Evolutionary conservation across 2,329 filamentous ascomycete genomes (phyloP), one percentile per base, ranked within the genome.

Genomic region (Fusarium metavorans): DNA sequence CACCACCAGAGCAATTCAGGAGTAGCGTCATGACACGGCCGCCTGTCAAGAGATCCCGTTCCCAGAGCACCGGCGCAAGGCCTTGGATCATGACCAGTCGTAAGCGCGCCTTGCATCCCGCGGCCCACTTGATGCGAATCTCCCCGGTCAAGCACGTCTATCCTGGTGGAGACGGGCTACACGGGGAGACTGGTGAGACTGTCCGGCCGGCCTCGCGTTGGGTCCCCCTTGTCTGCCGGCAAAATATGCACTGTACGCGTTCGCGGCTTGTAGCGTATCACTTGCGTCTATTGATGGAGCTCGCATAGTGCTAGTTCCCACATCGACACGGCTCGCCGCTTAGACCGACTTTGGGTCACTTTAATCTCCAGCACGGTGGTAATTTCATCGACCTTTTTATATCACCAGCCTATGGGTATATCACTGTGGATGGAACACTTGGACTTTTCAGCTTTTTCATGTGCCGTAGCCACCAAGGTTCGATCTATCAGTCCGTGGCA

Each of bases 1-100:
- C 58, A 68, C 43, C 43, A 25, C 76, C 76, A 79, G 65, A 64
- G 72, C 70, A 66, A 58, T 78, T 78, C 73, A 65, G 67, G 77
- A 62, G 72, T 77, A 80, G 77, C 75, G 78, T 74, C 72, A 74
- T 71, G 72, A 65, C 68, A 69, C 60, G 60, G 66, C 67, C 60
- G 72, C 75, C 74, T 77, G 79, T 80, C 78, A 80, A 76, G 70
- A 73, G 77, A 78, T 80, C 76, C 79, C 73, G 75, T 77, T 77
- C 74, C 79, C 79, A 81, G 76, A 76, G 70, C 75, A 79, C 79
- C 77, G 78, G 79, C 72, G 73, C 79, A 75, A 66, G 64, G 54
- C 68, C 71, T 70, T 68, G 74, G 69, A 50, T 63, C 56, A 67
- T 41, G 35, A 56, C 59, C 71, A 58, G 39, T 69, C 72, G 67